Conservation (phyloP, 441 rosid genomes). For the Oxalis stricta region DNA sequence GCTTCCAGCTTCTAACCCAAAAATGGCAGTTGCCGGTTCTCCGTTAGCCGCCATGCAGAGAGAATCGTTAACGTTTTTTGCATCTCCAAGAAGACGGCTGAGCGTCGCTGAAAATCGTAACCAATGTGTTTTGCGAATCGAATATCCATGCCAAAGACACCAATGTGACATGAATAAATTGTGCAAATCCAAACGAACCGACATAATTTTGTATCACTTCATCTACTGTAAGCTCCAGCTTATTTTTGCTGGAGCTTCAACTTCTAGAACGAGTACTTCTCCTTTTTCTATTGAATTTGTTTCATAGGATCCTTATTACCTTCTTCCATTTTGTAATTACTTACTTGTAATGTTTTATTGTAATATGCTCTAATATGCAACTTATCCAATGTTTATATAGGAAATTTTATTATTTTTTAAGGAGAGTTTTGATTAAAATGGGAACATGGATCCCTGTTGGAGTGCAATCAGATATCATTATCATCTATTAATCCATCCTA, state of each 20-base stretch:
- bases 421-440: too few species aligned
- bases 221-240: constrained; percentile 40
- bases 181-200: constrained; percentile 47
- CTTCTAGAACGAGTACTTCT: too few species aligned
- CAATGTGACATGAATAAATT: constrained; percentile 42
- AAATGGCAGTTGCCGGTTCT: constrained; percentile 15
- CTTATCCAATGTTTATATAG: too few species aligned
- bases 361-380: too few species aligned
- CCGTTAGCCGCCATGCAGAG: constrained; percentile 6
- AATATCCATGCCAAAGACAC: constrained; percentile 60
- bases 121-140: constrained; percentile 47
- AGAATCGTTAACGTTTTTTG: background rate
- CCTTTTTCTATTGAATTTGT: constrained; percentile 15
- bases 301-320: too few species aligned
- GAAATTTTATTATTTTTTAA: too few species aligned
- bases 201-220: constrained; percentile 44
- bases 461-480: too few species aligned
- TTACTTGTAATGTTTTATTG: background rate
- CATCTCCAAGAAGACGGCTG: constrained; percentile 30
- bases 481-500: too few species aligned
- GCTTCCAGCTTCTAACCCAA: constrained; percentile 22
- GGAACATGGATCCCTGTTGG: too few species aligned
- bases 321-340: constrained; percentile 7
- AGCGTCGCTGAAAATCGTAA: constrained; percentile 56
- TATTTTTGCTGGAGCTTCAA: too few species aligned